phyloP scores from a whole-genome alignment of 2,329 filamentous ascomycete species.

The Emergomyces pasteurianus region DNA sequence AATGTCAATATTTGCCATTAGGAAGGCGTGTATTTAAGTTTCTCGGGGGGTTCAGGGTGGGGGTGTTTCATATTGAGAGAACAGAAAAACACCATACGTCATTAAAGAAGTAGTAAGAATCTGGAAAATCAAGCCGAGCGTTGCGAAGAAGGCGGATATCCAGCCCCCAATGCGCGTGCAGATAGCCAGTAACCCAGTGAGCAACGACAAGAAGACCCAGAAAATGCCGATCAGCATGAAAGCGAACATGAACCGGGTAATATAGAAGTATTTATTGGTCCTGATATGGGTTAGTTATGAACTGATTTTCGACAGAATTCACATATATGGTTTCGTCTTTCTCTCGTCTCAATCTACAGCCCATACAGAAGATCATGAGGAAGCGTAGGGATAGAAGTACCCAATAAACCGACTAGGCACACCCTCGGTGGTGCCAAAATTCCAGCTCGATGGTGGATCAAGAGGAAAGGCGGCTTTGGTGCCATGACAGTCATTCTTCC shows the following conservation, averaged over 20 bases:
- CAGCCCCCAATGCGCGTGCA: constrained; percentile 42
- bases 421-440: constrained; percentile 46
- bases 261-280: constrained; percentile 59
- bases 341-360: neutral
- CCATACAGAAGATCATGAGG: neutral
- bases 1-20: constrained; percentile 11
- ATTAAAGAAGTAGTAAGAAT: constrained; percentile 45
- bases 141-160: constrained; percentile 41
- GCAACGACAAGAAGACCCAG: constrained; percentile 45
- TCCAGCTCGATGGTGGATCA: constrained; percentile 43
- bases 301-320: constrained; percentile 13
- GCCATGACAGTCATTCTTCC: constrained; percentile 51
- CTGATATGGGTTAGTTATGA: constrained; percentile 22
- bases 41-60: neutral
- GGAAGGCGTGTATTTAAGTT: neutral
- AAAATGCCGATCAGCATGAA: constrained; percentile 78
- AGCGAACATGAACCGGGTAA: constrained; percentile 87
- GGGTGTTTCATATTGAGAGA: neutral
- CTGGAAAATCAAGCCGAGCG: constrained; percentile 48
- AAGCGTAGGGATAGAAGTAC: constrained; percentile 23
- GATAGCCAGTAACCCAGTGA: constrained; percentile 36
- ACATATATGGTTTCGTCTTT: neutral
- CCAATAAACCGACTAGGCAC: constrained; percentile 45
- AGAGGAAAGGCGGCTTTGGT: constrained; percentile 54
- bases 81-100: constrained; percentile 42